These are phyloP conservation scores for Trypanosoma boissoni DNA, from an alignment of 208 protist species.

Conservation along the genomic window DNA sequence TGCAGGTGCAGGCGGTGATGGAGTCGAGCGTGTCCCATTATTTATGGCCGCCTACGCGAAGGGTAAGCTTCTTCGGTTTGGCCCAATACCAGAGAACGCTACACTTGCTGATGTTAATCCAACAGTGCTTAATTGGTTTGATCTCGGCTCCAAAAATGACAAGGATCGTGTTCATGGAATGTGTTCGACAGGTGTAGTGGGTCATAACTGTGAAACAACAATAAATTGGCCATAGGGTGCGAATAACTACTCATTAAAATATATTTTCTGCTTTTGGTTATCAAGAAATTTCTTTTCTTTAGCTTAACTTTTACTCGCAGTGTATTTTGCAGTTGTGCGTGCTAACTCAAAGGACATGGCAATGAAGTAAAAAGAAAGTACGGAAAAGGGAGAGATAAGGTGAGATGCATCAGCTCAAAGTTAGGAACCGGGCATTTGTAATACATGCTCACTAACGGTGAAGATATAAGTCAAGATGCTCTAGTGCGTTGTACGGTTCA, in stretches of 20 bases:
- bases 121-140: constrained; percentile 69
- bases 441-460: no score
- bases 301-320: background rate
- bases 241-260: background rate
- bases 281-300: constrained; percentile 1
- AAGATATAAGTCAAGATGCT: no score
- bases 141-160: background rate
- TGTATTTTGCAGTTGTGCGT: no score
- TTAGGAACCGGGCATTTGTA: no score
- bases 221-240: constrained; percentile 10
- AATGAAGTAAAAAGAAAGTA: no score
- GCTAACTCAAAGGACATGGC: no score
- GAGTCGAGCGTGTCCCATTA: constrained; percentile 34
- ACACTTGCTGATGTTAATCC: constrained; percentile 36
- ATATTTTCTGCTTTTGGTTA: background rate
- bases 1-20: constrained; percentile 41
- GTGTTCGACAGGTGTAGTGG: constrained; percentile 48
- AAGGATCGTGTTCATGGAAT: constrained; percentile 39
- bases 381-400: no score
- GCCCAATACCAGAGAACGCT: constrained; percentile 18
- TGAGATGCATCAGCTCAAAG: no score
- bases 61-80: constrained; percentile 52
- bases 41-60: constrained; percentile 52
- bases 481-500: no score
- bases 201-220: constrained; percentile 46